Conservation (phyloP, 495 filamentous ascomycete species). For the Cercophora newfieldiana region DNA sequence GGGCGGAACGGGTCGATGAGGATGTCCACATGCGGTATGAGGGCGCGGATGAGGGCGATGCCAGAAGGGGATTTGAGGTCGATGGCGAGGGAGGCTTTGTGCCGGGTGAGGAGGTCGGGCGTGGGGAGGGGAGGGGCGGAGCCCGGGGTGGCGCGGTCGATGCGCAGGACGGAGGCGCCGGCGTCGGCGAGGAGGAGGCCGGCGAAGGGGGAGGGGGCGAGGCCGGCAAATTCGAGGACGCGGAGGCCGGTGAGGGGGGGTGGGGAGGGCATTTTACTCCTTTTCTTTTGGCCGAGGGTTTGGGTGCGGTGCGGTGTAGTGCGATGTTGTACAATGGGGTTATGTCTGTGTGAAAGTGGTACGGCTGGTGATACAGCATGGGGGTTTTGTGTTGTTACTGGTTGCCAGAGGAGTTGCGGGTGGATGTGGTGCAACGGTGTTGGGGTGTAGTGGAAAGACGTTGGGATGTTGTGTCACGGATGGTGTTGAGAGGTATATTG, state of each 20-base stretch:
- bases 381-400: too few relatives aligned
- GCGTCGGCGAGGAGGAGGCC: constrained; percentile 87
- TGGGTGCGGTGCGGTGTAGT: background rate
- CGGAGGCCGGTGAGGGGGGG: constrained; percentile 71
- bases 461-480: too few relatives aligned
- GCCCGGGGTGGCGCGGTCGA: constrained; percentile 62
- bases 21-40: constrained; percentile 67
- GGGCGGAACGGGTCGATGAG: constrained; percentile 93
- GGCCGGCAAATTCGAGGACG: constrained; percentile 14
- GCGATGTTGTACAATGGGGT: too few relatives aligned
- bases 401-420: too few relatives aligned
- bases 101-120: constrained; percentile 70
- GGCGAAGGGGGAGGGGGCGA: constrained; percentile 73
- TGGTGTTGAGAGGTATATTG: too few relatives aligned
- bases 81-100: constrained; percentile 74
- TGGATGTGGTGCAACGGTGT: background rate
- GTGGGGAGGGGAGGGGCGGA: constrained; percentile 43
- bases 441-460: background rate
- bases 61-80: constrained; percentile 70
- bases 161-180: constrained; percentile 81
- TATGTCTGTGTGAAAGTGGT: background rate
- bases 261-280: constrained; percentile 41
- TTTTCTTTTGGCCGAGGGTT: background rate
- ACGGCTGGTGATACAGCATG: too few relatives aligned
- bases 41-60: constrained; percentile 60